Evolutionary conservation across 306 rosid species (phyloP).

Genomic region (Carpinus fangiana): DNA sequence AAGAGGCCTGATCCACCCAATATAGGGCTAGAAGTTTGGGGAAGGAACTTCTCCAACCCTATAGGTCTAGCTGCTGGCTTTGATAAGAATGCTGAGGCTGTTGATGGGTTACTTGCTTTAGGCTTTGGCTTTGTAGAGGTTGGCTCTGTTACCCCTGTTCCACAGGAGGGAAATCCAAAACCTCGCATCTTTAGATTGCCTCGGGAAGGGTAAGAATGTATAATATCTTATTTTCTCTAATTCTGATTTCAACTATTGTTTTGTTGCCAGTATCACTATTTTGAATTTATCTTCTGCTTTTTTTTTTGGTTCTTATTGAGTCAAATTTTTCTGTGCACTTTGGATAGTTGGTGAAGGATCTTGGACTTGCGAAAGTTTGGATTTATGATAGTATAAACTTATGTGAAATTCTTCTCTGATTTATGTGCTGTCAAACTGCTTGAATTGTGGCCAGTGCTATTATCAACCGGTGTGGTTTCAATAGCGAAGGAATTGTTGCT

Average conservation of each 20-base stretch:
- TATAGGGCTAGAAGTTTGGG: constrained; percentile 92
- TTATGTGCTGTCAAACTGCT: constrained; percentile 22
- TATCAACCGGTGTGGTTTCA: constrained; percentile 94
- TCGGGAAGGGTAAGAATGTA: constrained; percentile 59
- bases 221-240: constrained; percentile 26
- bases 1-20: constrained; percentile 74
- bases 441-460: constrained; percentile 64
- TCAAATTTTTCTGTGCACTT: constrained; percentile 14
- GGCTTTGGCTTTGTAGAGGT: constrained; percentile 98
- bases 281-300: background rate
- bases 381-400: constrained; percentile 10
- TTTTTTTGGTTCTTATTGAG: background rate
- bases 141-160: constrained; percentile 95
- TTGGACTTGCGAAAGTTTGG: constrained; percentile 19
- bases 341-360: constrained; percentile 16
- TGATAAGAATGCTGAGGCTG: constrained; percentile 94
- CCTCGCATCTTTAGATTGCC: constrained; percentile 89
- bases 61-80: constrained; percentile 98
- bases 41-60: constrained; percentile 93
- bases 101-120: constrained; percentile 84
- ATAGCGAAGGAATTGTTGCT: constrained; percentile 94
- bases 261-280: background rate
- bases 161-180: constrained; percentile 93
- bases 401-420: constrained; percentile 3
- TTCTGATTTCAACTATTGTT: constrained; percentile 16